A percentile compares a stretch with the other conserved stretches of the same genome.
Conservation (phyloP, 2,329 filamentous ascomycete genomes). For the Amesomyces nigricolor region DNA sequence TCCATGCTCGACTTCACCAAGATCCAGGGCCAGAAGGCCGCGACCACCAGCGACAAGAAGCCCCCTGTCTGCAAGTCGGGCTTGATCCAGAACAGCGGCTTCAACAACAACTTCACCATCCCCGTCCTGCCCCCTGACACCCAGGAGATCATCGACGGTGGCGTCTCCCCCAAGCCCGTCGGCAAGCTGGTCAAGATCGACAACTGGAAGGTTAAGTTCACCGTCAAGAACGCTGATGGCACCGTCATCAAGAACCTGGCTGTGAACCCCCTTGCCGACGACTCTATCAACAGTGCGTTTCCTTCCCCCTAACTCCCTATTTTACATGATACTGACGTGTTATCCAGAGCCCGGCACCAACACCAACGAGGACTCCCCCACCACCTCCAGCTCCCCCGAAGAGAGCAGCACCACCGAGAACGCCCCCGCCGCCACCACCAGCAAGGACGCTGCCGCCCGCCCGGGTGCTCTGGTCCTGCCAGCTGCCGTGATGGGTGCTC, state of each 20-base stretch:
- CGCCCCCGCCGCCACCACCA: constrained; percentile 7
- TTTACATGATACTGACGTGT: neutral
- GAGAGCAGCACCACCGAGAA: no score
- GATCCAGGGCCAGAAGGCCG: constrained; percentile 58
- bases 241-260: constrained; percentile 49
- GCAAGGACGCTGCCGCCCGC: constrained; percentile 20
- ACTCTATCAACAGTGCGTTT: constrained; percentile 38
- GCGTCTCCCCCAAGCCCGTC: constrained; percentile 58
- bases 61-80: constrained; percentile 59
- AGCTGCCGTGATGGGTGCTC: constrained; percentile 21
- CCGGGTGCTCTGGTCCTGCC: constrained; percentile 14
- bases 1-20: constrained; percentile 64
- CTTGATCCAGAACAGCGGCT: constrained; percentile 62
- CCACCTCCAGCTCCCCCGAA: constrained; percentile 4
- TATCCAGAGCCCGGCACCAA: constrained; percentile 23
- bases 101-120: constrained; percentile 74
- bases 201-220: constrained; percentile 49
- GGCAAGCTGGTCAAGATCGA: constrained; percentile 61
- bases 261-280: constrained; percentile 41
- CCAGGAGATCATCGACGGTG: constrained; percentile 67
- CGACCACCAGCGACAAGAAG: constrained; percentile 42
- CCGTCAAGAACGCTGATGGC: constrained; percentile 60
- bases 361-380: neutral
- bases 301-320: neutral
- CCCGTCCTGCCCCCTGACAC: constrained; percentile 63